Evolutionary conservation across 208 protist genomes (phyloP), one percentile per base, ranked within the genome.

Genomic region (Naegleria lovaniensis): DNA sequence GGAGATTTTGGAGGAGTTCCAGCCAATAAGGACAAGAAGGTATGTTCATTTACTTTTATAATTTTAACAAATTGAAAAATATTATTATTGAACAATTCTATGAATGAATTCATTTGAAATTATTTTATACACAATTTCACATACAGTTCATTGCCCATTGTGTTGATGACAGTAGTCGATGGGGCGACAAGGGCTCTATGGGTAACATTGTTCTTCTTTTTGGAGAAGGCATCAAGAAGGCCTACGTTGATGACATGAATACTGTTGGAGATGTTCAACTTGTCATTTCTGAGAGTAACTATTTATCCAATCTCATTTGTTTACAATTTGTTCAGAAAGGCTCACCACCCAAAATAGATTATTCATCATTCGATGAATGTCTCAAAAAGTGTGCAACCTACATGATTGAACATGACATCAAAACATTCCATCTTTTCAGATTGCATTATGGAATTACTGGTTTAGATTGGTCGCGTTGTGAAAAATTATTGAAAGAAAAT

Each of bases 111-210:
- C n/a, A n/a, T n/a, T n/a, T n/a, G n/a, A n/a, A n/a, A n/a, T n/a
- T 7, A 48, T 48, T 48, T 48, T 48, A 9, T 7, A 48, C 43
- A 48, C 43, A 48, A 48, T n/a, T n/a, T n/a, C n/a, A n/a, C n/a
- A n/a, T n/a, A n/a, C 43, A 48, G 43, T 48, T 48, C 43, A 76
- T 96, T 13, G 92, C 90, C 41, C 94, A 95, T 76, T 92, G 85
- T 90, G 92, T 92, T 6, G 94, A 94, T 25, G 59, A 92, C 33
- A 85, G 90, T 36, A 91, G 92, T 5, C 90, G 87, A 33, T 95
- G 94, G 95, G 93, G 92, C 15, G 43, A 85, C 7, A 86, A 93
- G 6, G 93, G 94, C 33, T 58, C 94, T 29, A 96, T 96, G 93
- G 90, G 93, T 51, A 91, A 83, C 84, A 92, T 95, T 89, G 92